Conservation (phyloP, 164 flowering plant species). For the Magnolia officinalis region DNA sequence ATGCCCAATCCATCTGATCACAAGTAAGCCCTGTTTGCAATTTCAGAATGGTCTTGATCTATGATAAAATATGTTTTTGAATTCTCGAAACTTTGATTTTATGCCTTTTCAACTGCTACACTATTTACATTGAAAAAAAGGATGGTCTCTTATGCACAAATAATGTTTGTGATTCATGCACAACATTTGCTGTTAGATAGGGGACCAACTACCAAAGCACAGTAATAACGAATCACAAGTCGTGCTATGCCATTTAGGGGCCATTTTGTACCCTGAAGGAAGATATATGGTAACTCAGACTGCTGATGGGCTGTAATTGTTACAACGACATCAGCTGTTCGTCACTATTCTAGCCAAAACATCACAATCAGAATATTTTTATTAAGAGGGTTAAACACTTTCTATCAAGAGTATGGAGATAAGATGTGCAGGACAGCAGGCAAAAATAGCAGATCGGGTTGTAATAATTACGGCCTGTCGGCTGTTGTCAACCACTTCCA, state of each 20-base stretch:
- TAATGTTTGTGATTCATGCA: background rate
- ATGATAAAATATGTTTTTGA: background rate
- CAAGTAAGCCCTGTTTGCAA: constrained; percentile 57
- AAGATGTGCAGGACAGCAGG: background rate
- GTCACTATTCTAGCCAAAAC: background rate
- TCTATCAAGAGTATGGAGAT: background rate
- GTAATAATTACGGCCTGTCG: background rate
- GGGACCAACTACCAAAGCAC: background rate
- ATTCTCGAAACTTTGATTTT: background rate
- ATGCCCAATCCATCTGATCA: constrained; percentile 98
- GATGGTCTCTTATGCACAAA: background rate
- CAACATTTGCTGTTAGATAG: background rate
- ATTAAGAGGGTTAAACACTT: background rate
- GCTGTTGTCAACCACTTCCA: background rate
- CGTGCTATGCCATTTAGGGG: background rate
- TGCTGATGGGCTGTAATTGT: background rate
- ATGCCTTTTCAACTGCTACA: background rate
- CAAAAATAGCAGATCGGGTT: background rate
- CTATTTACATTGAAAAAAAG: background rate
- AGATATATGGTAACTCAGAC: background rate
- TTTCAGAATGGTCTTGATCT: background rate
- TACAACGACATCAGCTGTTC: background rate
- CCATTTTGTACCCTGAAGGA: background rate
- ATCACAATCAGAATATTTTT: background rate
- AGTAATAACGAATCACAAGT: background rate